phyloP scores from a whole-genome alignment of 2,329 filamentous ascomycete species.

The Alternaria angustiovoidea region DNA sequence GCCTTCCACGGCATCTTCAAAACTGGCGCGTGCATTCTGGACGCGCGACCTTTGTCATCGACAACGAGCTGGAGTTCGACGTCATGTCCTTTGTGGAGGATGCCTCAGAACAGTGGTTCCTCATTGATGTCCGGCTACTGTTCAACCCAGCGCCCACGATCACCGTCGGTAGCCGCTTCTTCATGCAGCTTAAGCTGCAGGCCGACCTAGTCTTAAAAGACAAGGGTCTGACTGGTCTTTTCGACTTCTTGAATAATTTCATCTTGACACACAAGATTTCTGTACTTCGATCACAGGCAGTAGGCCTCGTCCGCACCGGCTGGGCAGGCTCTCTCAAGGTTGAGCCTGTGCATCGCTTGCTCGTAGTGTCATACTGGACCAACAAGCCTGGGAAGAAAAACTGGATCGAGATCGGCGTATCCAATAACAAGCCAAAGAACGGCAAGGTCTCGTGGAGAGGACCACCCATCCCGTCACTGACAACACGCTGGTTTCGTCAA shows the following conservation, averaged over 20 bases:
- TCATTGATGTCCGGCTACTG: constrained; percentile 87
- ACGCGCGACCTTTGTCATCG: constrained; percentile 86
- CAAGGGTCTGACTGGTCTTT: constrained; percentile 80
- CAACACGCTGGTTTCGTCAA: constrained; percentile 83
- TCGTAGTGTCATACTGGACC: constrained; percentile 92
- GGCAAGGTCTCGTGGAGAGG: constrained; percentile 47
- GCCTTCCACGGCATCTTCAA: constrained; percentile 78
- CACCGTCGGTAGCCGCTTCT: constrained; percentile 65
- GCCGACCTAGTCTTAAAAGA: constrained; percentile 75
- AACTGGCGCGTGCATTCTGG: constrained; percentile 83
- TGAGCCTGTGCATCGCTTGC: constrained; percentile 79
- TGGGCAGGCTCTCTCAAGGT: constrained; percentile 83
- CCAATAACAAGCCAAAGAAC: constrained; percentile 64
- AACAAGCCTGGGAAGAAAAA: constrained; percentile 76
- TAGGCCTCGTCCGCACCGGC: constrained; percentile 70
- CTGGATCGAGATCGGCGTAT: constrained; percentile 88
- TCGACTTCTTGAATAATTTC: constrained; percentile 85
- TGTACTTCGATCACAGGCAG: constrained; percentile 79
- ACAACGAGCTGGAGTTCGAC: constrained; percentile 89
- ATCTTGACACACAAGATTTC: constrained; percentile 90
- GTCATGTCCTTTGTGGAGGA: constrained; percentile 90
- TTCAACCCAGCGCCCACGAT: constrained; percentile 75
- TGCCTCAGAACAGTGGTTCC: constrained; percentile 84
- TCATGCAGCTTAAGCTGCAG: constrained; percentile 71
- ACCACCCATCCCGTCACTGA: constrained; percentile 54